Evolutionary conservation across 2,329 filamentous ascomycete species (phyloP).

Genomic region (Ceratocystis eucalypticola): DNA sequence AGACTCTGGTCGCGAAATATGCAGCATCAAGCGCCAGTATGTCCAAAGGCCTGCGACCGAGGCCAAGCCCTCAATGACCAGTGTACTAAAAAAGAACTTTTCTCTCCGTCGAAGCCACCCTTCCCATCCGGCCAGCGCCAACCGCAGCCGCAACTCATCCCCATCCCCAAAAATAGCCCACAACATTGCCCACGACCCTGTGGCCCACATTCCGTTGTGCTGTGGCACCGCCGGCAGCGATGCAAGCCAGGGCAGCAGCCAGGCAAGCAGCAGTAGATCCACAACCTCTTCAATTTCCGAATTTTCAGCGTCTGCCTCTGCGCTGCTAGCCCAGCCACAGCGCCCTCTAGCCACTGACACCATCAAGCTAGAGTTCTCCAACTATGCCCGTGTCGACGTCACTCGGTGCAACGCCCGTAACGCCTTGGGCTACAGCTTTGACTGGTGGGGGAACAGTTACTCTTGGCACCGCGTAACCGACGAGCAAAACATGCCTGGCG

Average conservation of each 20-base stretch:
- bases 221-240: not conserved
- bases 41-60: conserved; percentile 26
- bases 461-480: conserved; percentile 65
- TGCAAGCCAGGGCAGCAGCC: not conserved
- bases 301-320: conserved; percentile 19
- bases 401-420: conserved; percentile 49
- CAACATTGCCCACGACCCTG: not conserved
- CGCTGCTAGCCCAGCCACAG: conserved; percentile 23
- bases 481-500: conserved; percentile 50
- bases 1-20: conserved; percentile 85
- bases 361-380: conserved; percentile 87
- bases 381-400: conserved; percentile 86
- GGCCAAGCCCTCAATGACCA: conserved; percentile 14
- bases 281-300: conserved; percentile 11
- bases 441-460: conserved; percentile 84
- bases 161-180: not conserved
- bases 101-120: conserved; percentile 13
- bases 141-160: not conserved
- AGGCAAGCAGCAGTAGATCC: not conserved
- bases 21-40: conserved; percentile 64
- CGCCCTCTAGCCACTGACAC: conserved; percentile 51
- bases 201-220: not conserved
- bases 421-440: conserved; percentile 72
- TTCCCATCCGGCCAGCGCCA: not conserved
- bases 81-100: conserved; percentile 9